Evolutionary conservation across 257 asterid genomes (phyloP), one percentile per base, ranked within the genome.

Genomic region (Penstemon eatonii): DNA sequence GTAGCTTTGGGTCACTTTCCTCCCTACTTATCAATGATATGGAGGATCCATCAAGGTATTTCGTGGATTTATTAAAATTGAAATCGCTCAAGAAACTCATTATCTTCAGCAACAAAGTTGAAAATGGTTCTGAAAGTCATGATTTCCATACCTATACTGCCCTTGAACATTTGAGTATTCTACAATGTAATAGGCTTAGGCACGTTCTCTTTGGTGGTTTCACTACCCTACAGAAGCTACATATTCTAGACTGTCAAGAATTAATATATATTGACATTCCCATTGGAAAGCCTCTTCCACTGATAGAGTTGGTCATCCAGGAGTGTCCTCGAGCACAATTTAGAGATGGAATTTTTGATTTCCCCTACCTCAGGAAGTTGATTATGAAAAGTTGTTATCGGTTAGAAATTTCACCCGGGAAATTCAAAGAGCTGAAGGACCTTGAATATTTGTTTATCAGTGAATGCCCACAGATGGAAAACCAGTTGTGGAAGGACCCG

Each of bases 401-500:
- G 33, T 25, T 25, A 55, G 3, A 6, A 18, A 55, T 25, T 19
- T 19, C 60, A 19, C 5, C 3, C 0, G 2, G 0, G 7, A 2
- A 54, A 0, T 54, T 54, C 39, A 6, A 6, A 19, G 7, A n/a
- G 39, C 37, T 11, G 5, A 3, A 56, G 42, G 9, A 57, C 33
- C 66, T 68, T 36, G 73, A 68, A 5, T 68, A 68, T 49, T 68
- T 68, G 58, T 68, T 12, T 39, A 45, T 68, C 4, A 56, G 66
- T 39, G 66, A 51, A 57, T 68, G 59, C 13, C 19, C 15, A 37
- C 9, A 4, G 18, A 5, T 68, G 8, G 49, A 44, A 4, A 45
- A 4, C 0, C 12, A 36, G 18, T 37, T 68, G 13, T 25, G 38
- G 18, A 18, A 5, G 19, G 5, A 36, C 7, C 66, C 58, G 44